Conservation (phyloP, 1,284 basidiomycete species). For the Naganishia liquefaciens region DNA sequence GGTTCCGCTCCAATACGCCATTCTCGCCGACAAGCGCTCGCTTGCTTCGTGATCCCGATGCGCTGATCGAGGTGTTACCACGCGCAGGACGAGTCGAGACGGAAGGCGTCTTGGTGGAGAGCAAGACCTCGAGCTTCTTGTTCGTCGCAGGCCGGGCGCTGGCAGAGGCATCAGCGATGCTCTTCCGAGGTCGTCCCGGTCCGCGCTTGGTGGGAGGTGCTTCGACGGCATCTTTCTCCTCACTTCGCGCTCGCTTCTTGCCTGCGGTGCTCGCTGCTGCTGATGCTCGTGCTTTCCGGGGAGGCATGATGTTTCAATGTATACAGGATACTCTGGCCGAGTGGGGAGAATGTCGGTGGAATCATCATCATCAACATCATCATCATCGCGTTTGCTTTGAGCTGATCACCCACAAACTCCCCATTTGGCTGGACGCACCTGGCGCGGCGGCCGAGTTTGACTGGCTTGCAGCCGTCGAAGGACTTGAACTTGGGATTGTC, state of each 20-base stretch:
- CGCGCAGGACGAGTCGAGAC: not conserved
- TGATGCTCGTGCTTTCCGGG: conserved; percentile 1
- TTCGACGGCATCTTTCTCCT: conserved; percentile 2
- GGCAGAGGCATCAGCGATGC: not conserved
- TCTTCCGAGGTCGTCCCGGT: conserved; percentile 8
- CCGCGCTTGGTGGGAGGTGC: conserved; percentile 4
- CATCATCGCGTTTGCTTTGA: no score
- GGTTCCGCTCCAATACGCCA: conserved; percentile 11
- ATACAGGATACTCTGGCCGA: no score
- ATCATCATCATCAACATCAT: no score
- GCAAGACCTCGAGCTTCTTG: not conserved
- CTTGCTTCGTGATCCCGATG: conserved; percentile 25
- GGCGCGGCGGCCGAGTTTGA: no score
- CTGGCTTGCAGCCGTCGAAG: no score
- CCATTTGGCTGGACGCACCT: no score
- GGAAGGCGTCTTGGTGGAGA: not conserved
- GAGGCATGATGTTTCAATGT: not conserved
- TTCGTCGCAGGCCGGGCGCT: not conserved
- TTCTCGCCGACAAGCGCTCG: conserved; percentile 21
- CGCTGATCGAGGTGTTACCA: conserved; percentile 19
- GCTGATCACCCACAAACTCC: no score
- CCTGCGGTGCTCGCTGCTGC: not conserved
- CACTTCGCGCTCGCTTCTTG: conserved; percentile 2
- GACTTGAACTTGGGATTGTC: no score
- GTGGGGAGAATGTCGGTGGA: no score